Conservation (phyloP, 2,329 filamentous ascomycete genomes). For the Gnomoniopsis sp. region DNA sequence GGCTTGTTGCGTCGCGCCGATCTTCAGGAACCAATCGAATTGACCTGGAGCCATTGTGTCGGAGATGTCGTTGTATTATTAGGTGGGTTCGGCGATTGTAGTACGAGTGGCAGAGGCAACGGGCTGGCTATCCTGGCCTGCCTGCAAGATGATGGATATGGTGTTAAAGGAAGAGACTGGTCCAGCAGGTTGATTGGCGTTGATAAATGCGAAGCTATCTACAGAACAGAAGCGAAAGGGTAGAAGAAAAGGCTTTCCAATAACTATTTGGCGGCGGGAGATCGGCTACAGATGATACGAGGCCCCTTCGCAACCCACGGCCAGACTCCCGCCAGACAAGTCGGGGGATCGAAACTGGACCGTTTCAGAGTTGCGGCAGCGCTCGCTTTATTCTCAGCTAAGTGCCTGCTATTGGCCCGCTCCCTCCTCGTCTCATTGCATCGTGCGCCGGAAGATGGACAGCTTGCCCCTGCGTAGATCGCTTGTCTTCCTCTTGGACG, state of each 20-base stretch:
- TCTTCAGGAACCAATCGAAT: slow-evolving; percentile 54
- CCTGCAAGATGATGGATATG: slow-evolving; percentile 13
- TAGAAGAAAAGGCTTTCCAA: slow-evolving; percentile 4
- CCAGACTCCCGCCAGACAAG: neutral
- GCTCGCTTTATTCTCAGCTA: slow-evolving; percentile 27
- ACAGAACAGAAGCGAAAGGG: neutral
- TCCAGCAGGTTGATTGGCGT: slow-evolving; percentile 13
- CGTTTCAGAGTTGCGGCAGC: slow-evolving; percentile 48
- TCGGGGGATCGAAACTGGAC: slow-evolving; percentile 24
- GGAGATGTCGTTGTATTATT: neutral
- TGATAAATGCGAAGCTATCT: neutral
- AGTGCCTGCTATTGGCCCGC: slow-evolving; percentile 21
- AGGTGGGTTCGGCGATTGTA: neutral
- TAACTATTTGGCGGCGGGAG: no score
- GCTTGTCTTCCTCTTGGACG: neutral
- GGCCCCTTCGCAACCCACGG: no score
- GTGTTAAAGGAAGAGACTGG: slow-evolving; percentile 15
- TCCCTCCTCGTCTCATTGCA: neutral
- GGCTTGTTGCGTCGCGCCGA: slow-evolving; percentile 56
- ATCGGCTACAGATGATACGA: no score
- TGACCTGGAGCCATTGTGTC: slow-evolving; percentile 37
- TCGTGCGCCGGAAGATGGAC: neutral
- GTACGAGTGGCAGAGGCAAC: neutral
- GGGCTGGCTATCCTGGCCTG: slow-evolving; percentile 11
- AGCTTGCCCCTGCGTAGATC: neutral